Base-by-base conservation (phyloP, 1,139 yeast genomes). In the Kurtzmaniella quercitrusa region DNA sequence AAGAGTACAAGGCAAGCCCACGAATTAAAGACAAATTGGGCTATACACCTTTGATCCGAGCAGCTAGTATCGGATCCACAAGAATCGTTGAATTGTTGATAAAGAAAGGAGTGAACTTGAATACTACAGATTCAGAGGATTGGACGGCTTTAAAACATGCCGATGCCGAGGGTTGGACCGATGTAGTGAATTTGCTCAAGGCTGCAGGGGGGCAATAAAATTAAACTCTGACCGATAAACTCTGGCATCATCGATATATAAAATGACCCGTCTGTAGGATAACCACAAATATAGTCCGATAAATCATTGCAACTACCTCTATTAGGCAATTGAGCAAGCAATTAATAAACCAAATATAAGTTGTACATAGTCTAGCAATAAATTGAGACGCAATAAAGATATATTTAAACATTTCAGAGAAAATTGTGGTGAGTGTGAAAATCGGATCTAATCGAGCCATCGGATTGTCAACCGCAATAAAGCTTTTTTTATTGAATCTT, bases 111-210 rank as follows among this genome's bases (percentile, higher is more conserved):
- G 79, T 84, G 2, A 85, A 88, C 16, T 57, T 89, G 21, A 87
- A 88, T 55, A 71, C 81, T 4, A 74, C 77, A 36, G 98, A 91
- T 57, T 53, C 54, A 16, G 73, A 76, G 41, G 95, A 95, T 0
- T 88, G 94, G 91, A 86, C 95, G 0, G 82, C 96, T 0, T 61
- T 91, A 50, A 95, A 88, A 60, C 95, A 88, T 60, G 96, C 98
- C 0, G 65, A 86, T 43, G 93, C 96, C 0, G 98, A 91, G 59
- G 97, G 97, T 0, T 84, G 84, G 56, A 91, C 84, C 2, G 96
- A 88, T 45, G 78, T 80, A 7, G 96, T 87, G 0, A 72, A 80
- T 2, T 55, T 68, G 35, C 65, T 91, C 7, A 42, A 33, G 19
- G 45, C 45, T 2, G 22, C 38, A 17, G 42, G 42, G 11, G 42